Conservation (phyloP, 129 eudicot genomes). For the Kitagawia praeruptora region DNA sequence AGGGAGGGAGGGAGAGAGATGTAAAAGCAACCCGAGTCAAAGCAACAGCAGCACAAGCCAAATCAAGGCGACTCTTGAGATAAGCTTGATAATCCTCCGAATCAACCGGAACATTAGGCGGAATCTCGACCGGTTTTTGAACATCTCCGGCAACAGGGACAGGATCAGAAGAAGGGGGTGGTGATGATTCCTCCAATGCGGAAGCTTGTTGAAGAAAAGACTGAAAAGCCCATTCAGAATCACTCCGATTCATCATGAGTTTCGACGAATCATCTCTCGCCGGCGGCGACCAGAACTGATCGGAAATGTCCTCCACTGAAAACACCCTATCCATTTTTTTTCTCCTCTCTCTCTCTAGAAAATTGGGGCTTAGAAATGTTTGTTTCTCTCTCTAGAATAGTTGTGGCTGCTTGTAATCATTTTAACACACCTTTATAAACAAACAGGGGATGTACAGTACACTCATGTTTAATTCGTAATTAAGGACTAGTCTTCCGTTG, state of each 20-base stretch:
- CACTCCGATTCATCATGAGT: constrained; percentile 62
- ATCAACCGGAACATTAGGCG: constrained; percentile 51
- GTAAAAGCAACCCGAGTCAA: constrained; percentile 61
- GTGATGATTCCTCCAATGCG: constrained; percentile 17
- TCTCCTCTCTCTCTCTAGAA: neutral
- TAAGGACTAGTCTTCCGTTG: neutral
- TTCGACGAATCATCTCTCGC: constrained; percentile 37
- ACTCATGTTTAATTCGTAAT: neutral
- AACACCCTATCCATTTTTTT: constrained; percentile 84
- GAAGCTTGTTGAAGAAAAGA: constrained; percentile 65
- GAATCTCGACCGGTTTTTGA: constrained; percentile 21
- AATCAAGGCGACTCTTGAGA: constrained; percentile 60
- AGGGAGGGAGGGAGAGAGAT: neutral
- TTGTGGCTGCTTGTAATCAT: neutral
- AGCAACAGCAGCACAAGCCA: constrained; percentile 98
- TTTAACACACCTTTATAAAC: neutral
- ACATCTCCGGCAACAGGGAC: constrained; percentile 29
- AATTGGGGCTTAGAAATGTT: neutral
- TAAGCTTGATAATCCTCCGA: constrained; percentile 82
- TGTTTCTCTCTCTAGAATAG: constrained; percentile 5
- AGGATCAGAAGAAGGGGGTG: constrained; percentile 24
- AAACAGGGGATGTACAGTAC: neutral
- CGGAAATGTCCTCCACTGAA: constrained; percentile 94
- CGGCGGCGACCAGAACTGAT: constrained; percentile 79
- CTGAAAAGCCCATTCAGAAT: constrained; percentile 92